Base-by-base conservation (phyloP, 176 grass and related monocot genomes). In the Guadua angustifolia region DNA sequence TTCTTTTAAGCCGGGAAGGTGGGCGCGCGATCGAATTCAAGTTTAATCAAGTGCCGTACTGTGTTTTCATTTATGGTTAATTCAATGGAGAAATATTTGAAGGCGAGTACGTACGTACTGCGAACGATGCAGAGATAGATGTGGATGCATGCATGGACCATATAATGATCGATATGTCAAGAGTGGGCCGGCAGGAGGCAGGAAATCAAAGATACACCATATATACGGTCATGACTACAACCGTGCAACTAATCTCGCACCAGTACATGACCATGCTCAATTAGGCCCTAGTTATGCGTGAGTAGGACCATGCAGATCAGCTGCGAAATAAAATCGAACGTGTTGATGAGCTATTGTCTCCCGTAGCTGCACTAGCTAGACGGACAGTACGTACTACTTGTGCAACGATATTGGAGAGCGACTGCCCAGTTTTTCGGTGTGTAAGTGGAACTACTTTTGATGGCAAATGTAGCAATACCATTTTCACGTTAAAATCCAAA, bases 141-240 rank as follows among this genome's bases (percentile, higher is more conserved):
- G 82, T 68, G 21, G 69, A 60, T 69, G 82, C 73, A 63, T 83
- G 79, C 73, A 63, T 83, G 79, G 86, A 71, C 79, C 86, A 79
- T 71, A 73, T 43, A 33, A 59, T 60, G 25, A 82, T 62, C 43
- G 49, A 43, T 74, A 61, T 69, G 73, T 66, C 79, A 47, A 73
- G 1, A 72, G 84, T 72, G 78, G 71, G 83, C 71, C 75, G 81
- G 46, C 36, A 83, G 74, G 73, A 79, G 84, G 79, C 88, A 83
- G 84, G 88, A 90, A 90, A 90, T 86, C 88, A 86, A 90, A 86
- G 88, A 59, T 78, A 86, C 84, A 79, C 84, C 50, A 74, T n/a
- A n/a, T n/a, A n/a, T 90, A 86, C 79, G 74, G 12, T 19, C 59
- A 24, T 79, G 88, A 90, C 17, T 56, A 61, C 79, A 86, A 83